These are phyloP conservation scores for Backusella sp. DNA, from an alignment of 192 early-diverging fungal species.

Conservation along the genomic window DNA sequence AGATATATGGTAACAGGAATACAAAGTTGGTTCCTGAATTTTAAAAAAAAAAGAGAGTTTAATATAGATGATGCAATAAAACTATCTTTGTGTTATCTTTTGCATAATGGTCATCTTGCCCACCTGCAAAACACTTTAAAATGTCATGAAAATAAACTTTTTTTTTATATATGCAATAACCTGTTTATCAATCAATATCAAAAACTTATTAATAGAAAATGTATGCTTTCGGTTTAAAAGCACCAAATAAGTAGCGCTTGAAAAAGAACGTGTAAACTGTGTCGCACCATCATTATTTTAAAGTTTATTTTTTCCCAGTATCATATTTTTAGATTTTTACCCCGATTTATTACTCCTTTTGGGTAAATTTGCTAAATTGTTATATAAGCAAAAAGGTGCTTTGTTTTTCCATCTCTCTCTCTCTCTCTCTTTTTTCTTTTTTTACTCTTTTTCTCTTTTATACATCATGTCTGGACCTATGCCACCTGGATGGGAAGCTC, in stretches of 20 bases:
- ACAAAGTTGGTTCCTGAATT: background rate
- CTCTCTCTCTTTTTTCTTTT: background rate
- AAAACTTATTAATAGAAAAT: background rate
- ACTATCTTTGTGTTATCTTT: no score
- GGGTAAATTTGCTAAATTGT: conserved; percentile 3
- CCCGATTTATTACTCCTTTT: background rate
- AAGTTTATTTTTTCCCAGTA: conserved; percentile 1
- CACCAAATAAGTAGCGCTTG: background rate
- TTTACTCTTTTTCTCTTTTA: background rate
- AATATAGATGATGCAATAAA: no score
- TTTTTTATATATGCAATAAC: no score
- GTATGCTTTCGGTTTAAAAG: background rate
- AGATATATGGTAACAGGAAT: background rate
- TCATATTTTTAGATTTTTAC: background rate
- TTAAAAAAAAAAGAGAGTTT: background rate
- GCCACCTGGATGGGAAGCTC: conserved; percentile 26
- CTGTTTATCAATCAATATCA: background rate
- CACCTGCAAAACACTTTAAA: background rate
- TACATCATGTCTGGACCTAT: conserved; percentile 5
- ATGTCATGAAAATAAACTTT: background rate
- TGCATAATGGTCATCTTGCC: no score
- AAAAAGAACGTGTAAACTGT: background rate
- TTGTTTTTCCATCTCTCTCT: background rate
- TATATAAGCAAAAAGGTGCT: background rate
- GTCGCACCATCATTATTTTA: background rate